Conservation (phyloP, 1,284 basidiomycete genomes). For the Gymnopus androsaceus region DNA sequence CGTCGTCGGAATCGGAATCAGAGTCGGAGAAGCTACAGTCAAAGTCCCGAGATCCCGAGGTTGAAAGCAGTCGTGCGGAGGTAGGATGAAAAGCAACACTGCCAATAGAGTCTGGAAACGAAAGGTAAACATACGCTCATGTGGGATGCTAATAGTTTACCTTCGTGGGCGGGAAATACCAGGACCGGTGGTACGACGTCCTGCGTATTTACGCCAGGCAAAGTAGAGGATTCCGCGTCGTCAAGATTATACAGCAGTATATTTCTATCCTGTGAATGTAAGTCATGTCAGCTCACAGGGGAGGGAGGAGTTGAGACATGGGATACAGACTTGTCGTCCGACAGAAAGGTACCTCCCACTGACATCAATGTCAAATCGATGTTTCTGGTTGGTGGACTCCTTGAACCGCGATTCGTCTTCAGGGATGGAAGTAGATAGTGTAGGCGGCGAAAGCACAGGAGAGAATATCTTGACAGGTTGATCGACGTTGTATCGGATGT, state of each 20-base stretch:
- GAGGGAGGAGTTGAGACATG: constrained; percentile 1
- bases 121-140: neutral
- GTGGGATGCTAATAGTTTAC: constrained; percentile 27
- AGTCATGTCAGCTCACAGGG: neutral
- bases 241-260: constrained; percentile 49
- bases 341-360: constrained; percentile 68
- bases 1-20: constrained; percentile 20
- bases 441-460: constrained; percentile 14
- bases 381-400: constrained; percentile 71
- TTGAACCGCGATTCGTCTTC: neutral
- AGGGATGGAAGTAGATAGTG: constrained; percentile 4
- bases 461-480: constrained; percentile 46
- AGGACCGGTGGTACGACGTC: constrained; percentile 25
- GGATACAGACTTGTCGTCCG: constrained; percentile 67
- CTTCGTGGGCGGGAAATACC: constrained; percentile 45
- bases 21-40: constrained; percentile 15
- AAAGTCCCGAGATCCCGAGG: constrained; percentile 72
- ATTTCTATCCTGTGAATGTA: constrained; percentile 36
- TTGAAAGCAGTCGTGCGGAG: constrained; percentile 51
- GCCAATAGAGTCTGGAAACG: constrained; percentile 56
- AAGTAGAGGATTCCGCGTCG: neutral
- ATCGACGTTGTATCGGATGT: constrained; percentile 67
- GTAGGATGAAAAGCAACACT: constrained; percentile 65
- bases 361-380: constrained; percentile 77
- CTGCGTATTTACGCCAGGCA: constrained; percentile 14